Conservation (phyloP, 2,329 filamentous ascomycete species). For the Fusarium algeriense region DNA sequence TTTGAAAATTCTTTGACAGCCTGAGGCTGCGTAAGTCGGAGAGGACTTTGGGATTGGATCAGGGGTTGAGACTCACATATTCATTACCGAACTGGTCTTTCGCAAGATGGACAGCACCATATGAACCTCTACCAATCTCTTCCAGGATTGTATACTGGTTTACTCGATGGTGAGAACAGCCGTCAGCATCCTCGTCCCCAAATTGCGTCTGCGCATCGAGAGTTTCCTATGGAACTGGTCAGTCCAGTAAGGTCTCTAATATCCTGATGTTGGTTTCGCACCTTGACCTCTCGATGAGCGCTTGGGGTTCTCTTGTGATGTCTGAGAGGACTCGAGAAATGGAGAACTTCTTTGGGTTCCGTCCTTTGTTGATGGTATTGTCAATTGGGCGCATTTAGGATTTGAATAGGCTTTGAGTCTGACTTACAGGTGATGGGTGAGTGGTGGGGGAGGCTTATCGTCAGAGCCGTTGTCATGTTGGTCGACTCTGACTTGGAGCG, state of each 20-base stretch:
- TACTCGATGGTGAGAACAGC: conserved; percentile 83
- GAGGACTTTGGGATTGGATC: conserved; percentile 6
- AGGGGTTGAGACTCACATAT: conserved; percentile 74
- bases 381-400: conserved; percentile 11
- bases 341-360: conserved; percentile 55
- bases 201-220: conserved; percentile 91
- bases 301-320: conserved; percentile 70
- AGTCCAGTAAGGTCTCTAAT: conserved; percentile 12
- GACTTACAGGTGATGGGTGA: conserved; percentile 59
- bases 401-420: conserved; percentile 36
- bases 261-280: conserved; percentile 41
- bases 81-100: conserved; percentile 91
- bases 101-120: conserved; percentile 91
- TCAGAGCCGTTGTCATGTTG: conserved; percentile 45
- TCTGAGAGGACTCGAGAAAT: conserved; percentile 66
- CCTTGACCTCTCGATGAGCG: conserved; percentile 69
- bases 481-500: conserved; percentile 50
- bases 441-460: conserved; percentile 48
- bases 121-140: conserved; percentile 97
- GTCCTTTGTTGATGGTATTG: conserved; percentile 52
- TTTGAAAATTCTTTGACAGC: conserved; percentile 99
- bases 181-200: conserved; percentile 85
- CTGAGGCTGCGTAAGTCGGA: conserved; percentile 59
- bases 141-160: conserved; percentile 96
- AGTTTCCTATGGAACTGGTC: conserved; percentile 74